phyloP scores from a whole-genome alignment of 1,139 yeast species.

The Entelexis paramagnoliae region DNA sequence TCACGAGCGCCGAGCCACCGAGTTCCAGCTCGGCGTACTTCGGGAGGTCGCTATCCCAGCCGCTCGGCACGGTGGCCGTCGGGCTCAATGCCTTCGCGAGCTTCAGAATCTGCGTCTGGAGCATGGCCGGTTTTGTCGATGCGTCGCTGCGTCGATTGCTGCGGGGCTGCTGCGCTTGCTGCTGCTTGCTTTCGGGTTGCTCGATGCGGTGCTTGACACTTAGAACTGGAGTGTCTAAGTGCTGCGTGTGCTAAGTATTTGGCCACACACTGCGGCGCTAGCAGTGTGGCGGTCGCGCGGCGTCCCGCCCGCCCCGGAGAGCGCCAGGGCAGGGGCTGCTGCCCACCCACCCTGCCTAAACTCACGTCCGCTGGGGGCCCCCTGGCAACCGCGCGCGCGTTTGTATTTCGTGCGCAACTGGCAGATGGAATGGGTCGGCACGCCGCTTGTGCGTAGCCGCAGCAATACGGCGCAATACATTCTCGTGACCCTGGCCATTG shows the following conservation, averaged over 20 bases:
- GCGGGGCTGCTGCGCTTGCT: not conserved
- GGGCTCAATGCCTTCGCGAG: slow-evolving; percentile 8
- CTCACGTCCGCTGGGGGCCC: too few relatives aligned
- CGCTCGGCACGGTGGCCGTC: not conserved
- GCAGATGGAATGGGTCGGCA: slow-evolving; percentile 29
- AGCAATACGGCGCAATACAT: slow-evolving; percentile 28
- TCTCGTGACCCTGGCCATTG: slow-evolving; percentile 32
- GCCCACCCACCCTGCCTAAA: too few relatives aligned
- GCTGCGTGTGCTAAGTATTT: too few relatives aligned
- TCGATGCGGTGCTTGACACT: too few relatives aligned
- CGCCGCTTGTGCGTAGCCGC: slow-evolving; percentile 29
- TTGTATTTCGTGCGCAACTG: too few relatives aligned
- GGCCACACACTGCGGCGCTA: too few relatives aligned
- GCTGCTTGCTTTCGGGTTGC: too few relatives aligned
- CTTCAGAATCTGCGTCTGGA: not conserved
- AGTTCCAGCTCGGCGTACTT: slow-evolving; percentile 3
- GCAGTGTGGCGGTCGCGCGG: too few relatives aligned
- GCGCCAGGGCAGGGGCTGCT: too few relatives aligned
- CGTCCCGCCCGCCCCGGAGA: too few relatives aligned
- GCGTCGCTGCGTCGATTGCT: not conserved
- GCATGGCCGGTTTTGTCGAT: not conserved
- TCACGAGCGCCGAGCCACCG: not conserved
- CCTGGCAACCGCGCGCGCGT: too few relatives aligned
- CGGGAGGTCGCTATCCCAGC: slow-evolving; percentile 11
- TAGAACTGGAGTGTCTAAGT: too few relatives aligned